Conservation (phyloP, 1,139 yeast genomes). For the Scheffersomyces segobiensis region DNA sequence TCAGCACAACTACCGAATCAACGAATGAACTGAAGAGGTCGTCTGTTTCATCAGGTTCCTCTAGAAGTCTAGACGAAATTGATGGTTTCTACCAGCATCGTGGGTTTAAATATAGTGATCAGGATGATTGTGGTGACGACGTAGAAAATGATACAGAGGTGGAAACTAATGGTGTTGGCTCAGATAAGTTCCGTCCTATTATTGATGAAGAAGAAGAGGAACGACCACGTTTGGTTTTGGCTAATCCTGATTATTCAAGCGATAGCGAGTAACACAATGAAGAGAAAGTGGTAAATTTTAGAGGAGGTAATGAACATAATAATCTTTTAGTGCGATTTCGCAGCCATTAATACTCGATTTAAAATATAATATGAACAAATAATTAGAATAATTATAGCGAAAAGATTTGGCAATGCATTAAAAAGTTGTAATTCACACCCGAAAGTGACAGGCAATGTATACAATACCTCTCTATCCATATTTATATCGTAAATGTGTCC, state of each 20-base stretch:
- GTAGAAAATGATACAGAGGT: slow-evolving; percentile 18
- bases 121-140: slow-evolving; percentile 17
- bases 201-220: slow-evolving; percentile 36
- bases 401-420: too few relatives aligned
- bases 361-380: not conserved
- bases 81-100: slow-evolving; percentile 48
- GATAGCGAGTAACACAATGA: slow-evolving; percentile 20
- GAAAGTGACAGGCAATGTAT: too few relatives aligned
- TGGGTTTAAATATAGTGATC: slow-evolving; percentile 33
- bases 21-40: slow-evolving; percentile 14
- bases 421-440: too few relatives aligned
- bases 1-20: slow-evolving; percentile 21
- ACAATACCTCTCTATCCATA: too few relatives aligned
- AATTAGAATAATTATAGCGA: too few relatives aligned
- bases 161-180: slow-evolving; percentile 8
- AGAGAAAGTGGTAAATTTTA: not conserved
- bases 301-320: not conserved
- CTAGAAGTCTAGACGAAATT: slow-evolving; percentile 26
- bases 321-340: not conserved
- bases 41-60: slow-evolving; percentile 22
- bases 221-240: slow-evolving; percentile 56
- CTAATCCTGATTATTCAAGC: slow-evolving; percentile 60
- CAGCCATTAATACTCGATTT: not conserved
- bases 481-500: too few relatives aligned
- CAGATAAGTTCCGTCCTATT: slow-evolving; percentile 2